These are phyloP conservation scores for Colletotrichum lindemuthianum DNA, from an alignment of 2,329 filamentous ascomycete genomes.

Conservation along the genomic window DNA sequence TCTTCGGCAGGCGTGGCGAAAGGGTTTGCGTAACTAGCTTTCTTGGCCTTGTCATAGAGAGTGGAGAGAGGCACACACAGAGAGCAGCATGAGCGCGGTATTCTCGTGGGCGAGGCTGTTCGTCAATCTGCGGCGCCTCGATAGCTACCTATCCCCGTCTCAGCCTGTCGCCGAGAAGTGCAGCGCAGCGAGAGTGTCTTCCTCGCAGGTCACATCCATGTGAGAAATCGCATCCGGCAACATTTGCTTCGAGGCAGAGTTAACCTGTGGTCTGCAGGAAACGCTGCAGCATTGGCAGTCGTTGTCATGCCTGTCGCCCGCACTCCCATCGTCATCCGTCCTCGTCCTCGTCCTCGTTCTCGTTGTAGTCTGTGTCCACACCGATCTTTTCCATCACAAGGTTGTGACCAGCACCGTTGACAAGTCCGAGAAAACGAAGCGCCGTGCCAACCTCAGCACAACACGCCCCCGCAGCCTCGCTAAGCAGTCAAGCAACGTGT, in stretches of 20 bases:
- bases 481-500: conserved; percentile 8
- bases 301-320: too few relatives aligned
- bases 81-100: too few relatives aligned
- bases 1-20: conserved; percentile 26
- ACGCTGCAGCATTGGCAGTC: too few relatives aligned
- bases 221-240: too few relatives aligned
- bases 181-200: not conserved
- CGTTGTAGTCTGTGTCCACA: too few relatives aligned
- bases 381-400: not conserved
- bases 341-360: too few relatives aligned
- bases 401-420: not conserved
- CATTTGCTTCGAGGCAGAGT: too few relatives aligned
- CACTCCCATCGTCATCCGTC: too few relatives aligned
- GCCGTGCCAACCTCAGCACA: not conserved
- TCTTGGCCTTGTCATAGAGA: not conserved
- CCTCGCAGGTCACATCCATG: too few relatives aligned
- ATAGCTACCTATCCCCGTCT: not conserved
- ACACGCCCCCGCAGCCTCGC: not conserved
- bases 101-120: too few relatives aligned
- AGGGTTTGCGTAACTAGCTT: conserved; percentile 1
- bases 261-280: too few relatives aligned
- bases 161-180: conserved; percentile 9
- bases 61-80: not conserved
- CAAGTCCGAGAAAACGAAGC: not conserved
- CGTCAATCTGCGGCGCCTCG: not conserved